Evolutionary conservation across 73 alveolate species (phyloP).

Genomic region (Effrenium voratum): DNA sequence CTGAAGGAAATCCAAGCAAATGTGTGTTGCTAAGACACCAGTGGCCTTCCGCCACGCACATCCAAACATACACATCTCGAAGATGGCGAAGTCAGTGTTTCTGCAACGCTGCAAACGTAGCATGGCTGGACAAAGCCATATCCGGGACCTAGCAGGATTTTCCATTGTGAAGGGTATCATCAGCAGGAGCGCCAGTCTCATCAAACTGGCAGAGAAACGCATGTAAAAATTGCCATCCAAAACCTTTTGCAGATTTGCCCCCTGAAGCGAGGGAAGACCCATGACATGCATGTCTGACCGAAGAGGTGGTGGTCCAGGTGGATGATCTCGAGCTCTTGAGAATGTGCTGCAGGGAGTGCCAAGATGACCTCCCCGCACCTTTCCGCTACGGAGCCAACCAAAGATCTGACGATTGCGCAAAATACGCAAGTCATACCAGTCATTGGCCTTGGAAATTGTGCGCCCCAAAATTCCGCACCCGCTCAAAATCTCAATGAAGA

Average conservation of each 20-base stretch:
- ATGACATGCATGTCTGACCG: not conserved
- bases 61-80: conserved; percentile 3
- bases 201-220: not conserved
- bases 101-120: not conserved
- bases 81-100: no score
- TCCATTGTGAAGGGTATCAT: not conserved
- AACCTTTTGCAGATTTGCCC: not conserved
- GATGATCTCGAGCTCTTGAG: not conserved
- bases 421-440: not conserved
- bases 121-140: not conserved
- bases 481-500: not conserved
- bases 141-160: not conserved
- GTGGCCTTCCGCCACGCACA: not conserved
- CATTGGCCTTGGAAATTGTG: not conserved
- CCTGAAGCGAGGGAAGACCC: not conserved
- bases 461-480: not conserved
- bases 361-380: not conserved
- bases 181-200: not conserved
- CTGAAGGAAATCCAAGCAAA: not conserved
- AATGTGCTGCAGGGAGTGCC: not conserved
- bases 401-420: not conserved
- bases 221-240: not conserved
- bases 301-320: conserved; percentile 24
- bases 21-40: not conserved
- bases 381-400: not conserved